Base-by-base conservation (phyloP, 176 grass and related monocot genomes). In the Hordeum marinum region DNA sequence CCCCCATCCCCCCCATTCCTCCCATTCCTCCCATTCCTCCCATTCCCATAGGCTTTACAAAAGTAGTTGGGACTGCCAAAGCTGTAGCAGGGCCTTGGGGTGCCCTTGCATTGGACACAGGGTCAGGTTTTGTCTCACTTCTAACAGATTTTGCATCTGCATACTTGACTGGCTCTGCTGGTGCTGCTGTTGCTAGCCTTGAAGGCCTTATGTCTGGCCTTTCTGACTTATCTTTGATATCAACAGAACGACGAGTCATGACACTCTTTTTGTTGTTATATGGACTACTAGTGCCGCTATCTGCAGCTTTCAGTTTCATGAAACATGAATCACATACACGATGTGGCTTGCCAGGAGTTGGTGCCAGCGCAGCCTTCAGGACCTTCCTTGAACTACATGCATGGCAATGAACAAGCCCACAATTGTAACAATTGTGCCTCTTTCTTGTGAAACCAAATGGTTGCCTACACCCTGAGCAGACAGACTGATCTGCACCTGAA, bases 291-390 rank as follows among this genome's bases (percentile, higher is more conserved):
- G 3, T 78, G 72, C 45, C 72, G 27, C 72, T 64, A 64, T 99
- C 94, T 61, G 82, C 90, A 72, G 88, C 90, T 85, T 99, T 94
- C 21, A 99, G 76, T 88, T 99, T 99, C 21, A 84, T 77, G 71
- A 87, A 99, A 87, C 96, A 99, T 75, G 90, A 99, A 91, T 99
- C 94, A 9, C 96, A 99, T 54, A 99, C 96, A 65, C 94, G 94
- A 65, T 99, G 94, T 18, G 96, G 93, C 82, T 99, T 99, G 29
- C 96, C 91, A 71, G 96, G 93, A 75, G 90, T 94, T 26, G 96
- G 91, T 50, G 96, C 96, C 55, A 99, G 77, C 64, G 92, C 88
- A 64, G 96, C 96, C 63, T 94, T 96, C 35, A 99, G 78, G 61
- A 95, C 91, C 89, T 96, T 99, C 48, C 87, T 90, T 35, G 96